These are phyloP conservation scores for Zangia roseola DNA, from an alignment of 768 basidiomycete genomes.

Conservation along the genomic window DNA sequence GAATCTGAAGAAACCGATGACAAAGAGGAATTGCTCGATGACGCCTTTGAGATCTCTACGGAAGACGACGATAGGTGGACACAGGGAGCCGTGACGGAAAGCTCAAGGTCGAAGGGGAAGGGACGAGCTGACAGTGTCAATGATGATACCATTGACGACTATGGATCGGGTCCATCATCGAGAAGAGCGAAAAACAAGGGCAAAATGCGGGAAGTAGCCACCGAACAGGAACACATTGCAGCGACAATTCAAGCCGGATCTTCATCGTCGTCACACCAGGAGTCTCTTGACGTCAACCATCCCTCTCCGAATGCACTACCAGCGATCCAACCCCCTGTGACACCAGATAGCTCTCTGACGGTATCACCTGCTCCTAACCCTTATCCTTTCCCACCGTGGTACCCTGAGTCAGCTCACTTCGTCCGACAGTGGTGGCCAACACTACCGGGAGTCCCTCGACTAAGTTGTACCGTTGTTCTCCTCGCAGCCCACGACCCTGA, in stretches of 20 bases:
- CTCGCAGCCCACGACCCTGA: conserved; percentile 61
- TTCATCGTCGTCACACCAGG: conserved; percentile 13
- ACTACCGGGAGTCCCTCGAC: conserved; percentile 56
- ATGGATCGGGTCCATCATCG: conserved; percentile 8
- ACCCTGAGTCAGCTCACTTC: conserved; percentile 72
- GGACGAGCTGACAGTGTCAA: conserved; percentile 15
- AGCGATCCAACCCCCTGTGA: background rate
- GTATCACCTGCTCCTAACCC: conserved; percentile 45
- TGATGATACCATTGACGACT: conserved; percentile 14
- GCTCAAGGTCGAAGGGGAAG: conserved; percentile 25
- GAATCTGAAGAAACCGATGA: background rate
- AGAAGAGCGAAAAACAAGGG: conserved; percentile 20
- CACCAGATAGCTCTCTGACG: background rate
- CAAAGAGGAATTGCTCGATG: background rate
- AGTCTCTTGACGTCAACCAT: background rate
- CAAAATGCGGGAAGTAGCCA: conserved; percentile 17
- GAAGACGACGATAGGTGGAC: conserved; percentile 26
- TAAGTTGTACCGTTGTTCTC: conserved; percentile 72
- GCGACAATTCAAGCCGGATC: conserved; percentile 6
- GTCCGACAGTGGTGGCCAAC: conserved; percentile 83
- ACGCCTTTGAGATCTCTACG: conserved; percentile 8
- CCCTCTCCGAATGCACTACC: conserved; percentile 8
- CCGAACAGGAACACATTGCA: conserved; percentile 10
- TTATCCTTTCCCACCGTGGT: conserved; percentile 67
- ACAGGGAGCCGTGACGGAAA: conserved; percentile 17